Conservation (phyloP, 202 grass and related monocot species). For the Dendrocalamus latiflorus region DNA sequence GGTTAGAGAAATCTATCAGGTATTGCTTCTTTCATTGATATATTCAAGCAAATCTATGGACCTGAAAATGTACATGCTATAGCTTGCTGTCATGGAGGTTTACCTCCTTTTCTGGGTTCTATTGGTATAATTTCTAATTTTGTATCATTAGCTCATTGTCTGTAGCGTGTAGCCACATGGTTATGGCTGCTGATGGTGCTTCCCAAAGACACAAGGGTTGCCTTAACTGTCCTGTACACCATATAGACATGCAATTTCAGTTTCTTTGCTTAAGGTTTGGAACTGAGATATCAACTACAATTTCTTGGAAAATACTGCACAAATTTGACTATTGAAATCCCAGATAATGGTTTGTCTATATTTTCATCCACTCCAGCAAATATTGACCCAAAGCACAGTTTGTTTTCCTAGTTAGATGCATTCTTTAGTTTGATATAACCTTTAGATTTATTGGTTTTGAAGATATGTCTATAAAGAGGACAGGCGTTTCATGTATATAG, state of each 20-base stretch:
- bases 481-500: not conserved
- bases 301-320: not conserved
- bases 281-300: not conserved
- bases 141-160: not conserved
- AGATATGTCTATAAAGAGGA: not conserved
- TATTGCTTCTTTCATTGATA: conserved; percentile 32
- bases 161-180: not conserved
- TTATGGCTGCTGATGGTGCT: not conserved
- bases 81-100: not conserved
- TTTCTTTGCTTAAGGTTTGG: not conserved
- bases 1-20: conserved; percentile 86
- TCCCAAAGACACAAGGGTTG: not conserved
- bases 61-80: conserved; percentile 8
- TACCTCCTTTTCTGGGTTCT: not conserved
- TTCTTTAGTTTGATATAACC: not conserved
- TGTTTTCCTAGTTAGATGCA: not conserved
- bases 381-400: not conserved
- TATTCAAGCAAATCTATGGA: not conserved
- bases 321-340: not conserved
- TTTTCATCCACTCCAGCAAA: not conserved
- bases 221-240: not conserved
- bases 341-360: not conserved
- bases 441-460: not conserved
- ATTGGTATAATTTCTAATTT: not conserved
- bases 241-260: not conserved